Evolutionary conservation across 129 eudicot species (phyloP), one percentile per base, ranked within the genome.

Genomic region (Artemisia annua): DNA sequence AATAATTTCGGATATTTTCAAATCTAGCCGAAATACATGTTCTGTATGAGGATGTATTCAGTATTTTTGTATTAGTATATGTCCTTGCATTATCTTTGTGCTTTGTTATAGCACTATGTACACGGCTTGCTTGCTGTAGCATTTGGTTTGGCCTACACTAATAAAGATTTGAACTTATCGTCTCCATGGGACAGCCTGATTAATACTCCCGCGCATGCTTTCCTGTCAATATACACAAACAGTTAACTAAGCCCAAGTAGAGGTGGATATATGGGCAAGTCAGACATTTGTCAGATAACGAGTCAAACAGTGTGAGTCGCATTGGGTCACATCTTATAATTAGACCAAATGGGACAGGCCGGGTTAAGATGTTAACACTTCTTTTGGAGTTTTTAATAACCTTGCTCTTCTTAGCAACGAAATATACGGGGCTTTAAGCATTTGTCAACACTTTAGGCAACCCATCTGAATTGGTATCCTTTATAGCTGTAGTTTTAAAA

Each of bases 141-240:
- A 60, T 60, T 60, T 60, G 18, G 66, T 60, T n/a, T 3, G 16
- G 13, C 53, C 14, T 11, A 39, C 8, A 5, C 12, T 11, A 39
- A 17, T 16, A n/a, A 3, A 17, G 56, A 48, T 46, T 3, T 10
- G 5, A 49, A 50, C 17, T 28, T 59, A 58, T 71, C 86, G 86
- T 69, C 72, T 79, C 87, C 83, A 79, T 48, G 81, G 84, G 35
- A 84, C 78, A 11, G 70, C 89, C 51, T 82, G 87, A 79, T 84
- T 87, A 5, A 84, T 73, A 74, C 87, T 80, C 30, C 60, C 84
- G 53, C 68, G 82, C 20, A 84, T 63, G 39, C 75, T 82, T 44
- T 68, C 86, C 93, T 84, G 93, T 49, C 63, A 48, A 71, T 35
- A 7, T 19, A 30, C 70, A 51, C 35, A 46, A 32, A 53, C 19